Conservation (phyloP, 2,329 filamentous ascomycete species). For the Claviceps pazoutovae region DNA sequence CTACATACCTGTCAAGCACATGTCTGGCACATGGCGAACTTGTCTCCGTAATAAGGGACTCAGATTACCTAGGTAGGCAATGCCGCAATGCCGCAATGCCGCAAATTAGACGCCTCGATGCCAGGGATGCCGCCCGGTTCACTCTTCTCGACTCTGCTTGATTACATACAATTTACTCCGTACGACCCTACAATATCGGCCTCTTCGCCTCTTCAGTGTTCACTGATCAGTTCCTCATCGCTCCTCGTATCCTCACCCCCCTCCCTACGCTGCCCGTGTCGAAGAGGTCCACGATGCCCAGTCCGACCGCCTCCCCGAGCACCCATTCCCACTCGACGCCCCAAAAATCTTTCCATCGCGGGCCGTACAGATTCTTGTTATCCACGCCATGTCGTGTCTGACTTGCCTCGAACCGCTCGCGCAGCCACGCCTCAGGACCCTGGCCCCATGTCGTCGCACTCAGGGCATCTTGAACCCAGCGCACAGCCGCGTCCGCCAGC, state of each 20-base stretch:
- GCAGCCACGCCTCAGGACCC: constrained; percentile 45
- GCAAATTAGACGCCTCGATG: no score
- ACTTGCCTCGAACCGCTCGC: constrained; percentile 52
- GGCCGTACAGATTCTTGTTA: constrained; percentile 10
- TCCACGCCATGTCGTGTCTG: no score
- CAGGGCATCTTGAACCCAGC: constrained; percentile 46
- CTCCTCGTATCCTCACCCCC: constrained; percentile 33
- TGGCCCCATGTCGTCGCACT: constrained; percentile 47
- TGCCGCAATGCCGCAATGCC: no score
- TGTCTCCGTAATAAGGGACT: no score
- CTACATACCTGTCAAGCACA: no score
- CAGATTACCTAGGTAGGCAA: no score
- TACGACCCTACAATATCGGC: no score
- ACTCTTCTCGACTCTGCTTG: no score
- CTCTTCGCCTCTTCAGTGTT: constrained; percentile 2
- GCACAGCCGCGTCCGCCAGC: constrained; percentile 45
- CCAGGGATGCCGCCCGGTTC: no score
- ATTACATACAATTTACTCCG: no score
- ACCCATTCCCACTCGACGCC: constrained; percentile 60
- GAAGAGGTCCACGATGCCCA: constrained; percentile 59
- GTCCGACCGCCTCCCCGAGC: constrained; percentile 54
- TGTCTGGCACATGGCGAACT: no score
- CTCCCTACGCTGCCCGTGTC: constrained; percentile 61
- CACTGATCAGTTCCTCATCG: constrained; percentile 12
- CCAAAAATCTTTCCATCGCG: constrained; percentile 52